phyloP scores from a whole-genome alignment of 1,284 basidiomycete genomes.

The Polyporus tsugae region DNA sequence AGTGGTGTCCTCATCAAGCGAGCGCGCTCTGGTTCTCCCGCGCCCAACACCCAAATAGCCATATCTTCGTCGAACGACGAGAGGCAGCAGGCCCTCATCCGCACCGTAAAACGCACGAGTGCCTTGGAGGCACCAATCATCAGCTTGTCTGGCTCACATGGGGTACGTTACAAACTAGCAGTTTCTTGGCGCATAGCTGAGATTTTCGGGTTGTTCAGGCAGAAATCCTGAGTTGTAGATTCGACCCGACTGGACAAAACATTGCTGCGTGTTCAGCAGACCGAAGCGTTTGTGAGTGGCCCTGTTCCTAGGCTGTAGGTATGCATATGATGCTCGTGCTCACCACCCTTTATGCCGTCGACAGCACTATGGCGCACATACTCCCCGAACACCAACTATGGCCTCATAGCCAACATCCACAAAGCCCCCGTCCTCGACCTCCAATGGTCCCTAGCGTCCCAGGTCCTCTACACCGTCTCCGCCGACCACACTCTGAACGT shows the following conservation, averaged over 20 bases:
- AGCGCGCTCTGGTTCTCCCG: conserved; percentile 65
- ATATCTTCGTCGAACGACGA: conserved; percentile 79
- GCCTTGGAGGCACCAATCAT: conserved; percentile 83
- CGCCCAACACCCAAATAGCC: conserved; percentile 66
- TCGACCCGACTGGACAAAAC: conserved; percentile 84
- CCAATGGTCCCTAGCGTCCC: conserved; percentile 80
- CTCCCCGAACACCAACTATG: conserved; percentile 83
- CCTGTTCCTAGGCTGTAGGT: background rate
- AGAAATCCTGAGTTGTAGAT: conserved; percentile 82
- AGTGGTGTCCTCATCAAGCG: conserved; percentile 70
- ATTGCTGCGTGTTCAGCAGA: conserved; percentile 86
- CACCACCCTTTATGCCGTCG: conserved; percentile 5
- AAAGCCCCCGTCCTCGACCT: conserved; percentile 85
- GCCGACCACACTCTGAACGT: conserved; percentile 85
- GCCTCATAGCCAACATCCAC: conserved; percentile 74
- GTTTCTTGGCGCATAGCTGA: background rate
- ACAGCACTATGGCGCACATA: conserved; percentile 85
- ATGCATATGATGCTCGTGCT: background rate
- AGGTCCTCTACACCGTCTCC: conserved; percentile 80
- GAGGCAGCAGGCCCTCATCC: conserved; percentile 75
- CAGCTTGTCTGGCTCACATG: conserved; percentile 79
- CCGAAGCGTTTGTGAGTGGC: conserved; percentile 74
- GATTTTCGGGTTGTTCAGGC: conserved; percentile 51
- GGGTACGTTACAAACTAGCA: conserved; percentile 50
- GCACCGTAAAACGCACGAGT: conserved; percentile 82